Evolutionary conservation across 352 stramenopile species (phyloP).

Genomic region (Phytopythium litorale): DNA sequence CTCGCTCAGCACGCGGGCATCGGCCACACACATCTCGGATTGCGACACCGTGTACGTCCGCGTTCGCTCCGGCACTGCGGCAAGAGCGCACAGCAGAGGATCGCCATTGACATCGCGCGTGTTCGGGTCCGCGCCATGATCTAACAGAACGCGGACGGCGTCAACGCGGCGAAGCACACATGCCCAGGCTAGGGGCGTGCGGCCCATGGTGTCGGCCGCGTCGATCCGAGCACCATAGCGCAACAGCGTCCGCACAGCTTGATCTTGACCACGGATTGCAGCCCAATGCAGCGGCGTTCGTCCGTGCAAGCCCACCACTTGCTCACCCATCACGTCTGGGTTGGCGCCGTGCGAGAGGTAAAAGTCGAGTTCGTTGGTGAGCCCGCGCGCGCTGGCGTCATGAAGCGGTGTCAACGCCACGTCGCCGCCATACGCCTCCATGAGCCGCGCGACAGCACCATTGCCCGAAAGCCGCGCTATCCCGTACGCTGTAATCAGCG

Average conservation of each 20-base stretch:
- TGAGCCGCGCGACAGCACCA: conserved; percentile 54
- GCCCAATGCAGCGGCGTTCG: conserved; percentile 79
- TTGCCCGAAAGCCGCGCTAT: conserved; percentile 63
- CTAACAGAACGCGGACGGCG: conserved; percentile 52
- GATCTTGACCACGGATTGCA: conserved; percentile 63
- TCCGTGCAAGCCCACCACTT: conserved; percentile 59
- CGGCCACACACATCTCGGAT: conserved; percentile 12
- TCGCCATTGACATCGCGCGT: conserved; percentile 58
- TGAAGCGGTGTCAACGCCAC: conserved; percentile 77
- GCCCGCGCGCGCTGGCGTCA: conserved; percentile 48
- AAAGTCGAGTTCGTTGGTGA: conserved; percentile 55
- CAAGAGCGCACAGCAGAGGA: conserved; percentile 63
- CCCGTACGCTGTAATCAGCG: conserved; percentile 70
- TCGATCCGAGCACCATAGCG: conserved; percentile 55
- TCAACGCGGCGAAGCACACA: conserved; percentile 66
- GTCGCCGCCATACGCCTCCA: conserved; percentile 77
- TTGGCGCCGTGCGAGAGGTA: conserved; percentile 67
- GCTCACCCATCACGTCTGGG: conserved; percentile 63
- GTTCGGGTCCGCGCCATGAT: conserved; percentile 52
- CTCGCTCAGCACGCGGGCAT: conserved; percentile 20
- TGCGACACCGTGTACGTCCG: background rate
- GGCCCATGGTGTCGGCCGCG: conserved; percentile 60
- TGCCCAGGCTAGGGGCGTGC: conserved; percentile 66
- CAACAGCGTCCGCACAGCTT: conserved; percentile 58
- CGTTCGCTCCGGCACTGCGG: conserved; percentile 24